Conservation (phyloP, 768 basidiomycete genomes). For the Lactifluus pinguis region DNA sequence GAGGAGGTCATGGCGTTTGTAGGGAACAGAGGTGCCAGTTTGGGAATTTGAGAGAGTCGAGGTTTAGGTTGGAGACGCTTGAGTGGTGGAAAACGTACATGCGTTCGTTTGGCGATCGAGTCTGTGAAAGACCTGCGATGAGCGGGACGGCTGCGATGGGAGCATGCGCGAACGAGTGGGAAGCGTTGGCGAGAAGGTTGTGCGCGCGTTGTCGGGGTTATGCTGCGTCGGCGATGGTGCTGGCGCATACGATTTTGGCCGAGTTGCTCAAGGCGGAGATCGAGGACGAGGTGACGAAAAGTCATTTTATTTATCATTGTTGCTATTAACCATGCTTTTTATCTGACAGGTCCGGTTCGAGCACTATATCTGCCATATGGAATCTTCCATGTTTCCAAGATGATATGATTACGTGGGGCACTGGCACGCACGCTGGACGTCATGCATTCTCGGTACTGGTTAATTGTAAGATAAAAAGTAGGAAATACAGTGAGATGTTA, state of each 20-base stretch:
- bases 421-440: no score
- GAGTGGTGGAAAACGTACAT: conserved; percentile 2
- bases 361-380: conserved; percentile 1
- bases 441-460: no score
- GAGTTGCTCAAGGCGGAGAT: conserved; percentile 1
- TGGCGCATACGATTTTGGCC: background rate
- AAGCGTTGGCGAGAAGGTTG: background rate
- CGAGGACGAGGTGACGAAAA: background rate
- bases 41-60: background rate
- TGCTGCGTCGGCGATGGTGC: background rate
- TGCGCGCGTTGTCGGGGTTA: conserved; percentile 4
- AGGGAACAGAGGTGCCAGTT: conserved; percentile 1
- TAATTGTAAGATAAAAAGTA: background rate
- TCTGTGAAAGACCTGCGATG: background rate
- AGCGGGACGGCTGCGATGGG: background rate
- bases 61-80: background rate
- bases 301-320: background rate
- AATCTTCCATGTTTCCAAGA: conserved; percentile 7
- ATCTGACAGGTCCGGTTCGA: conserved; percentile 1
- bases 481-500: background rate
- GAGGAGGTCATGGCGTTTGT: background rate
- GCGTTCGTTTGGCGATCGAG: background rate
- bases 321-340: background rate
- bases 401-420: background rate
- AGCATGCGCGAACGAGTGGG: background rate